Base-by-base conservation (phyloP, 495 filamentous ascomycete species). In the Tuber calosporum region DNA sequence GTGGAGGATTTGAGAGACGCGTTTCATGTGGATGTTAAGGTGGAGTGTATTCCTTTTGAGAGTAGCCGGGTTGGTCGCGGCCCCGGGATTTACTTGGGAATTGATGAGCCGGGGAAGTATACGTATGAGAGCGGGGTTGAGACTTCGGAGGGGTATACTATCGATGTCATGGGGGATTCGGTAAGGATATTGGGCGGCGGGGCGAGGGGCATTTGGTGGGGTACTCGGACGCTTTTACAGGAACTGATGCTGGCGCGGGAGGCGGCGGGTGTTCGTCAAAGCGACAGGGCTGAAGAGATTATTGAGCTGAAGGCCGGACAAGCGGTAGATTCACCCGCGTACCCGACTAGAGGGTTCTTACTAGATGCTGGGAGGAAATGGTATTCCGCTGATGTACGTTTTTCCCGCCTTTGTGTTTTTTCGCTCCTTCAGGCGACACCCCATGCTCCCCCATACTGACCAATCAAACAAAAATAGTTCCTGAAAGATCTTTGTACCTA, bases 401-500 rank as follows among this genome's bases (percentile, higher is more conserved):
- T 26, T 36, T n/a, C 26, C 26, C 19, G 26, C 30, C 34, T 66
- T 73, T 68, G 7, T n/a, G 37, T 13, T 40, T 69, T 34, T 4
- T 68, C 26, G 22, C 26, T 69, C 19, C 34, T 4, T 38, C 4
- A 22, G 6, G 13, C 39, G 30, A 6, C 30, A 72, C 2, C n/a
- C 53, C n/a, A 8, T 4, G 17, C 48, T 19, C 45, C 69, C n/a
- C n/a, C 37, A 67, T 34, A 30, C 40, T 36, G 41, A 20, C 39
- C 26, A 40, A 37, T 19, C 20, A 40, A 17, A 15, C 19, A 15
- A 68, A 45, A 36, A 69, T 30, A 81, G 2, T 88, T 86, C 71
- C 80, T 88, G 69, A 87, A 87, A 41, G 86, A 88, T 11, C 82
- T 88, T 22, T 88, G 87, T 80, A 86, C 85, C 22, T 88, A 87